phyloP scores from a whole-genome alignment of 768 basidiomycete genomes.

The Russula dissimulans region DNA sequence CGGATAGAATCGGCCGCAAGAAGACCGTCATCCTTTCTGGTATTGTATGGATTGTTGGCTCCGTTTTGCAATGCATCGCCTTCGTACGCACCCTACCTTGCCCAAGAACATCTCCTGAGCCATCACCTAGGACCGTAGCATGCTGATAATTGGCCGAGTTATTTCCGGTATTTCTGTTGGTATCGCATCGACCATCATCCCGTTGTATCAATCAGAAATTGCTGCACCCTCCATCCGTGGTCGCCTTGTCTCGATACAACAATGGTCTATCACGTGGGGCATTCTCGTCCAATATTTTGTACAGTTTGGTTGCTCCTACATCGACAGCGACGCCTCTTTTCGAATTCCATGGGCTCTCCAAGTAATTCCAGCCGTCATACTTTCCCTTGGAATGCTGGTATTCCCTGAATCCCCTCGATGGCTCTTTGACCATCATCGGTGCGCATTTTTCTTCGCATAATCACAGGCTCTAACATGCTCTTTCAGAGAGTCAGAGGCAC shows the following conservation, averaged over 20 bases:
- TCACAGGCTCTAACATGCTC: background rate
- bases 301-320: constrained; percentile 44
- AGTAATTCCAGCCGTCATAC: constrained; percentile 66
- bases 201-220: constrained; percentile 59
- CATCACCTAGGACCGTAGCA: constrained; percentile 47
- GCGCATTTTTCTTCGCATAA: background rate
- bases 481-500: constrained; percentile 47
- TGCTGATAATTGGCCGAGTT: constrained; percentile 41
- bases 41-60: constrained; percentile 63
- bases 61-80: constrained; percentile 60
- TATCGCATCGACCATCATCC: constrained; percentile 43
- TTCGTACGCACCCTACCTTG: constrained; percentile 25
- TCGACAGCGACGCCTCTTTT: constrained; percentile 62
- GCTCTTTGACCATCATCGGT: constrained; percentile 56
- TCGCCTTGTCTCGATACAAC: constrained; percentile 57
- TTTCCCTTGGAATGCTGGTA: constrained; percentile 54
- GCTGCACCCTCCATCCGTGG: constrained; percentile 7
- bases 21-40: constrained; percentile 58
- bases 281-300: constrained; percentile 7
- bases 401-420: constrained; percentile 69
- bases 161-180: constrained; percentile 25
- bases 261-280: constrained; percentile 38
- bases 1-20: constrained; percentile 58
- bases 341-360: constrained; percentile 76
- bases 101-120: background rate